Evolutionary conservation across 441 rosid genomes (phyloP), one percentile per base, ranked within the genome.

Genomic region (Populus hybrid): DNA sequence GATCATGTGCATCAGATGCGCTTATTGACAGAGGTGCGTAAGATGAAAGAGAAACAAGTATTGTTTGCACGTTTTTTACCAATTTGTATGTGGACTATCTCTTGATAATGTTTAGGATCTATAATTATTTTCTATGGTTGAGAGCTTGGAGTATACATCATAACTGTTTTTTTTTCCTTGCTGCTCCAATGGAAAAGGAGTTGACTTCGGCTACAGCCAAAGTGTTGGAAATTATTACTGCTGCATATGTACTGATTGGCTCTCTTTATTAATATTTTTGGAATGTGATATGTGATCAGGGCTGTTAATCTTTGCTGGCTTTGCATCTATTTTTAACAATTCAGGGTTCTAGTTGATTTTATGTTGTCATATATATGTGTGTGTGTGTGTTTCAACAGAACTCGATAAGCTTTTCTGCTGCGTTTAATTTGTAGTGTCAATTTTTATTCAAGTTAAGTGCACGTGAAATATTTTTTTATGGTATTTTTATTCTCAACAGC

Each of bases 1-100:
- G 98, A 93, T 79, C 95, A 89, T 68, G 92, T 88, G 46, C 97
- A 93, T 81, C 98, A 93, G 85, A 88, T 93, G 95, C 92, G 90
- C 23, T 83, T 92, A 64, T 82, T 91, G 80, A 90, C 90, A 0
- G 91, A 92, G 91, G 95, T 91, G n/a, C 12, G 65, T 3, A 83
- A 80, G 59, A 19, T n/a, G 26, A 67, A 78, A 14, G 3, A 78
- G 10, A 57, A 21, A n/a, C 42, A 42, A 34, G 10, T 9, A 28
- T 28, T 61, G 69, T 50, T 32, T 32, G 70, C 69, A 24, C 6
- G 40, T 42, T 21, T n/a, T 42, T n/a, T n/a, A 61, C 7, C 23
- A 38, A 19, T 82, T 61, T 9, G 53, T 38, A 26, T 30, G 1
- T 66, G n/a, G 28, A 24, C 6, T 70, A 65, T 64, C 42, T 38